These are phyloP conservation scores for Yarrowia sp. DNA, from an alignment of 805 yeast species.

Conservation along the genomic window DNA sequence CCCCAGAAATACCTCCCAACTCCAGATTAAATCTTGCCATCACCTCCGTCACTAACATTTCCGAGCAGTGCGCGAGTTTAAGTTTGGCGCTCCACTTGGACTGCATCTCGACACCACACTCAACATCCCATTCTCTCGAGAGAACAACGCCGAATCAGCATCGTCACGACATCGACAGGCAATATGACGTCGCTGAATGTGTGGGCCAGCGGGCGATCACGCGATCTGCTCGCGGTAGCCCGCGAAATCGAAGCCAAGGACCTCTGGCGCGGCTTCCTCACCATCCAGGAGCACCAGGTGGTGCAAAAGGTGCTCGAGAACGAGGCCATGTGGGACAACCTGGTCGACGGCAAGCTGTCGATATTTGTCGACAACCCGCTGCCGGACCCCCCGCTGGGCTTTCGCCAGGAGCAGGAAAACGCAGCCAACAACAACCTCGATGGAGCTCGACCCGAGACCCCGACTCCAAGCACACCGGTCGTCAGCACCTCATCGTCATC, in stretches of 20 bases:
- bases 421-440: slow-evolving; percentile 10
- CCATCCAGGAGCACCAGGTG: slow-evolving; percentile 41
- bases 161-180: background rate
- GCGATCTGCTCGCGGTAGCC: slow-evolving; percentile 32
- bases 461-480: slow-evolving; percentile 15
- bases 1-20: slow-evolving; percentile 20
- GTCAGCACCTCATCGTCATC: slow-evolving; percentile 17
- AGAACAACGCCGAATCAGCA: background rate
- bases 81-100: slow-evolving; percentile 3
- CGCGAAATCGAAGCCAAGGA: slow-evolving; percentile 35
- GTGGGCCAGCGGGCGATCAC: slow-evolving; percentile 29
- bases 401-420: slow-evolving; percentile 19
- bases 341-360: slow-evolving; percentile 17
- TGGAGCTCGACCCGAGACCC: slow-evolving; percentile 9
- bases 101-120: slow-evolving; percentile 1
- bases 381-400: slow-evolving; percentile 23
- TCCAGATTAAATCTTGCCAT: background rate
- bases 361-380: slow-evolving; percentile 22
- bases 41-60: background rate
- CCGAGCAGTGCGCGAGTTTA: background rate
- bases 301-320: slow-evolving; percentile 32
- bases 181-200: slow-evolving; percentile 7
- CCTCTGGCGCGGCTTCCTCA: slow-evolving; percentile 41
- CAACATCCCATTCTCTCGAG: background rate
- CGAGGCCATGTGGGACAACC: slow-evolving; percentile 20